Base-by-base conservation (phyloP, 805 yeast genomes). In the Kluyveromyces nonfermentans region DNA sequence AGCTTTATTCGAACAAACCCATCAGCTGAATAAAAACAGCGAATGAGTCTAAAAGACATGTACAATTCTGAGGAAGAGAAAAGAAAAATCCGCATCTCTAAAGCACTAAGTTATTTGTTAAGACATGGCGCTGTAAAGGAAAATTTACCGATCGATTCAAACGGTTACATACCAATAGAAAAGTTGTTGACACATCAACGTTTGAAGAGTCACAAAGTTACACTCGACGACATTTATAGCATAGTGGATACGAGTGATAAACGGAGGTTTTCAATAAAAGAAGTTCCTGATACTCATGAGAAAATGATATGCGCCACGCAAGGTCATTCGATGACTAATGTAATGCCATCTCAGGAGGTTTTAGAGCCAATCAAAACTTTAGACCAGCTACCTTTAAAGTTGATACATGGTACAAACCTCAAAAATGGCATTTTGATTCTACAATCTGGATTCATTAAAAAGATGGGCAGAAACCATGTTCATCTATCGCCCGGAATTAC, bases 61-160 rank as follows among this genome's bases (percentile, higher is more conserved):
- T 4, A 10, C 7, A 14, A 25, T 16, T 6, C 19, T 15, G 31
- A 39, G 3, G 28, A 51, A 6, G 50, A 50, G 10, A 65, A 65
- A 35, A 60, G 85, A 54, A 78, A 75, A 46, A 56, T 71, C 6
- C 65, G 63, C 33, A 78, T 88, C 15, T 86, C 96, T 6, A 85
- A 85, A 50, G 69, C 85, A 0, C 66, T 93, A 25, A 74, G 95
- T 5, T 80, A 82, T 52, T 67, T 93, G 1, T 72, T 90, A 1
- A 70, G 98, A n/a, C 98, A 90, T 57, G 86, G 84, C 4, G 97
- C 97, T 0, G 57, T 63, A 14, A 73, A 77, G 41, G 93, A 86
- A 52, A 71, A 74, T 0, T 62, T 93, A 12, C 50, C 65, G 2
- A 84, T 93, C 2, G 85, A 82, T 54, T 46, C 57, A 0, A 65